These are phyloP conservation scores for Cerrena zonata DNA, from an alignment of 1,284 basidiomycete genomes.

Conservation along the genomic window DNA sequence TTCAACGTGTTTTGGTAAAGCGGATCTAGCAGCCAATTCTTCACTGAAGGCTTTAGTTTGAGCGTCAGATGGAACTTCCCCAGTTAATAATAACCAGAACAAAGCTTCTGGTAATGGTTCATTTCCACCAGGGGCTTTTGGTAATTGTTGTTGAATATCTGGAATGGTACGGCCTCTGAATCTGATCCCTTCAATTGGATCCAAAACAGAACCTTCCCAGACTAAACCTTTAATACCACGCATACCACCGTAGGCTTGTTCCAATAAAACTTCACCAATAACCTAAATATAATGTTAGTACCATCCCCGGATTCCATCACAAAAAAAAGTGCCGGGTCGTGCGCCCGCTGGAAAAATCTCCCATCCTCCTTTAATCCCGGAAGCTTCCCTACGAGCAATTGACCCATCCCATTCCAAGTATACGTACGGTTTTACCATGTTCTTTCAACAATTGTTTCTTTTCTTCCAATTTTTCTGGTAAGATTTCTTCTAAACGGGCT, in stretches of 20 bases:
- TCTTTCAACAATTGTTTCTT: no score
- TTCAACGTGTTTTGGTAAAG: slow-evolving; percentile 87
- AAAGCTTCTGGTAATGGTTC: slow-evolving; percentile 92
- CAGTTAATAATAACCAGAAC: slow-evolving; percentile 93
- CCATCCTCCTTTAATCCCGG: no score
- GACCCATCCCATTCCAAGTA: no score
- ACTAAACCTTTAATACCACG: slow-evolving; percentile 82
- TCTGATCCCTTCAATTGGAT: slow-evolving; percentile 90
- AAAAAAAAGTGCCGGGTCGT: no score
- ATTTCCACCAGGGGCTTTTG: slow-evolving; percentile 81
- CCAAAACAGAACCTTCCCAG: slow-evolving; percentile 95
- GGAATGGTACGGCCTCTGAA: slow-evolving; percentile 92
- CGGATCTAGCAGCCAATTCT: slow-evolving; percentile 88
- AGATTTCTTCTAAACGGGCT: no score
- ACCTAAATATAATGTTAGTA: no score
- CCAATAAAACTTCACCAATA: no score
- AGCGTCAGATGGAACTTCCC: slow-evolving; percentile 84
- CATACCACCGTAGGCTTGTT: slow-evolving; percentile 96
- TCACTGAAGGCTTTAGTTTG: slow-evolving; percentile 81
- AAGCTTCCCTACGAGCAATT: no score
- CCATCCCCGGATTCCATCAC: no score
- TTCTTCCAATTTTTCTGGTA: no score
- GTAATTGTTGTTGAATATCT: slow-evolving; percentile 80
- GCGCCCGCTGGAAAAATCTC: no score
- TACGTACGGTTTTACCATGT: no score